Evolutionary conservation across 192 early-diverging fungal genomes (phyloP), one percentile per base, ranked within the genome.

Genomic region (Gorgonomyces haynaldii): DNA sequence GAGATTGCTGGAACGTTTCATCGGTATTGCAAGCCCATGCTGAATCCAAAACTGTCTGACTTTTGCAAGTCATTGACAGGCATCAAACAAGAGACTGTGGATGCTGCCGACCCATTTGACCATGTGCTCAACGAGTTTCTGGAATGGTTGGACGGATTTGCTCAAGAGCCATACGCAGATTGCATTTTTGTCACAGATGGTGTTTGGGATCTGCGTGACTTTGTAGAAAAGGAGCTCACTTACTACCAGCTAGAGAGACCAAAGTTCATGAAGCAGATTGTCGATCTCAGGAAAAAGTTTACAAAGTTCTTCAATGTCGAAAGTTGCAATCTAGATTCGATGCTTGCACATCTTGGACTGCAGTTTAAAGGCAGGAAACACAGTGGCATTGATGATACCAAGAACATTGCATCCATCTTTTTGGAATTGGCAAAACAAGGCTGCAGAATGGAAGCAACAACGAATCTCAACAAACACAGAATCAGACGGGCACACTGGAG

Each of bases 41-140:
- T 78, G 16, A 67, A 81, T 43, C 85, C 88, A 0, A 66, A 28
- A n/a, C 56, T 91, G 32, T 63, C 74, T 23, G 69, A 80, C 1
- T 91, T 86, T 58, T 91, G 88, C 53, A 77, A 46, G n/a, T 19
- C 58, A 12, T 53, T 91, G 25, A 91, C 88, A 12, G 88, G 88
- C 4, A 90, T 91, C 56, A 56, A 63, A 7, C 88, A 79, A 60
- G 53, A 57, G n/a, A 62, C 42, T 0, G 64, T 81, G 4, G 74
- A 81, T 41, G 44, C 30, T 0, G 70, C 74, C 2, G 52, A 65
- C 4, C 20, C 46, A 17, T 83, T 81, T 50, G 49, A 65, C 7
- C 29, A 42, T 39, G 72, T 83, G 4, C 50, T 76, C 15, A 34
- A 64, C 42, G 25, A 55, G 10, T 81, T 82, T 37, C 57, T 74